Percentiles rank a stretch among this genome's conserved stretches.
These are phyloP conservation scores for Anthracocystis panici-leucophaei DNA, from an alignment of 1,284 basidiomycete genomes.

Conservation along the genomic window DNA sequence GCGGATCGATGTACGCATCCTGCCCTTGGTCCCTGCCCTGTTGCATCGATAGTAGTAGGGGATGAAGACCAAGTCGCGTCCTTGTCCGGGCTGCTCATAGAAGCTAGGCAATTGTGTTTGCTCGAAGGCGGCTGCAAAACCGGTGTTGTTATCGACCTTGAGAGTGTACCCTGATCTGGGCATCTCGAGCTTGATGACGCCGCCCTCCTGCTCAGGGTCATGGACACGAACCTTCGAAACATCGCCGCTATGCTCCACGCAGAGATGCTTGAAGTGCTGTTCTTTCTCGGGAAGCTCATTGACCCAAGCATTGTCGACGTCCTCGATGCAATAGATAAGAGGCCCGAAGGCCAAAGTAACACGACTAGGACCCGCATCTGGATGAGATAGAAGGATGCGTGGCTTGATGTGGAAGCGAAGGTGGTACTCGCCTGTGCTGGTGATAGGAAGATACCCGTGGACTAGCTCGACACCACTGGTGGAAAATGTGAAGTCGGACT, in stretches of 20 bases:
- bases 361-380: conserved; percentile 15
- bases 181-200: conserved; percentile 10
- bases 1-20: conserved; percentile 27
- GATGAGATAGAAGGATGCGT: conserved; percentile 24
- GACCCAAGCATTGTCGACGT: conserved; percentile 34
- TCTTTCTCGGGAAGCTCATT: conserved; percentile 24
- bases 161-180: conserved; percentile 21
- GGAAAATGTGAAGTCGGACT: conserved; percentile 14
- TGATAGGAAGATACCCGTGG: conserved; percentile 14
- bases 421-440: conserved; percentile 4
- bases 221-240: neutral
- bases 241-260: neutral
- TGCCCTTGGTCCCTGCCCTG: conserved; percentile 11
- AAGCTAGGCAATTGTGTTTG: conserved; percentile 9
- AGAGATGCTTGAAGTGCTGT: conserved; percentile 40
- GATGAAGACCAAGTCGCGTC: conserved; percentile 21
- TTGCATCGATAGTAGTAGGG: conserved; percentile 35
- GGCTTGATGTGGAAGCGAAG: conserved; percentile 17
- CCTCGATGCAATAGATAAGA: conserved; percentile 39
- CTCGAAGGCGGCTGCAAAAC: conserved; percentile 28
- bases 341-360: conserved; percentile 24
- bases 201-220: neutral
- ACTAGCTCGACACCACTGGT: neutral
- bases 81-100: conserved; percentile 16
- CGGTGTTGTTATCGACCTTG: neutral